Evolutionary conservation across 495 filamentous ascomycete genomes (phyloP), one percentile per base, ranked within the genome.

Genomic region (Hypomontagnella submonticulosa): DNA sequence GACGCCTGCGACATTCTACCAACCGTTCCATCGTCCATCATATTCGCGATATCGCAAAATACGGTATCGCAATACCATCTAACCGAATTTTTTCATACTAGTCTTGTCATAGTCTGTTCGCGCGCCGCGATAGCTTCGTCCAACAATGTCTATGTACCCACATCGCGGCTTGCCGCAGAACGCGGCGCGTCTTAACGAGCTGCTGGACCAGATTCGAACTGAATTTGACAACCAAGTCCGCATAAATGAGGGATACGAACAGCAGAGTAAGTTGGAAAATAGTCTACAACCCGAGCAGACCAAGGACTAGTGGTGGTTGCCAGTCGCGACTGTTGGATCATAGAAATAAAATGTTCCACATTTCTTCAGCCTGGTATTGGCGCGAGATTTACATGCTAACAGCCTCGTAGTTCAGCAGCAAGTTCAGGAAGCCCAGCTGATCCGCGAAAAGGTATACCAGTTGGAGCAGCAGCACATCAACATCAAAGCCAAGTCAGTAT

Each of bases 341-440:
- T n/a, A 12, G 9, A 50, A 48, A 8, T 13, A 40, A 23, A 38
- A 32, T 33, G 10, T 13, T 16, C 12, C 11, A 46, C 23, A 13
- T 19, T 32, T 15, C 19, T 42, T 19, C 2, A 34, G 8, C 10
- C 16, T 53, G 10, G 12, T 30, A 30, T 34, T 49, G 20, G 19
- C 32, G 19, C 20, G 40, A 51, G 44, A 41, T 1, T n/a, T 9
- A 20, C 37, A 38, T 43, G 16, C 57, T 63, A 58, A 47, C 44
- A 36, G 4, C 23, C 53, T 10, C 9, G 54, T 70, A 98, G 94
- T 97, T 67, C 86, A 89, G 41, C 82, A 85, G 30, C 95, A 98
- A 73, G 87, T 96, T 56, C 85, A 93, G 49, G 95, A 99, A 75
- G 93, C 98, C 85, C 90, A 96, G 66, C 82, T 96, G 73, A 91